phyloP scores from a whole-genome alignment of 345 rosid species.

The Combretum micranthum region DNA sequence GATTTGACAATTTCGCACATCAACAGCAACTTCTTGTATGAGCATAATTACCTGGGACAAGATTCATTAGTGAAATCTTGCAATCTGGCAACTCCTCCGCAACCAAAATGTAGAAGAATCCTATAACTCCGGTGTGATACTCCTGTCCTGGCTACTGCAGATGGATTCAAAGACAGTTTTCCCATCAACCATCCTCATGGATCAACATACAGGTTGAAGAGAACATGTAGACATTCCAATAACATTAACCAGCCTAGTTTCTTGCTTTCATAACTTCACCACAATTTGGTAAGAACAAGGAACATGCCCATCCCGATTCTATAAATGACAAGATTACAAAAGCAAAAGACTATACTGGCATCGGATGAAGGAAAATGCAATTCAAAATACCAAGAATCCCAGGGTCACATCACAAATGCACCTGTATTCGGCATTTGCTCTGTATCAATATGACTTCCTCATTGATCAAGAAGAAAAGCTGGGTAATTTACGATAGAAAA shows the following conservation, averaged over 20 bases:
- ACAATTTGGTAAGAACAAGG: conserved; percentile 50
- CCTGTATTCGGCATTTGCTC: too few species aligned
- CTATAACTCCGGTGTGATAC: conserved; percentile 79
- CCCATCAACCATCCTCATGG: conserved; percentile 43
- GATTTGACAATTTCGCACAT: too few species aligned
- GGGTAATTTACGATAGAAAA: too few species aligned
- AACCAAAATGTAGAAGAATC: conserved; percentile 59
- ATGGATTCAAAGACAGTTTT: conserved; percentile 59
- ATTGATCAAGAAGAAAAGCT: too few species aligned
- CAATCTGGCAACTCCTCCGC: conserved; percentile 40
- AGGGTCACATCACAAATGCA: not conserved
- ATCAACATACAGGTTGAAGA: conserved; percentile 58
- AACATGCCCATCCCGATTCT: conserved; percentile 47
- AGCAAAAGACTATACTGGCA: not conserved
- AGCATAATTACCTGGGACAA: too few species aligned
- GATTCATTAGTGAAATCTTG: too few species aligned
- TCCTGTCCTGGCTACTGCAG: conserved; percentile 33
- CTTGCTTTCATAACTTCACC: conserved; percentile 73
- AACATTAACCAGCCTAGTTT: conserved; percentile 75
- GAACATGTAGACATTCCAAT: conserved; percentile 93
- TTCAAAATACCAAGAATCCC: not conserved
- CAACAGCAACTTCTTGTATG: too few species aligned
- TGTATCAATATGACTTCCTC: too few species aligned
- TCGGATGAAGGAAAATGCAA: not conserved
- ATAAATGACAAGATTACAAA: not conserved